Percentiles rank a stretch among this genome's conserved stretches.
Evolutionary conservation across 371 early-diverging fungal species (phyloP).

Genomic region (Mortierella sp.): DNA sequence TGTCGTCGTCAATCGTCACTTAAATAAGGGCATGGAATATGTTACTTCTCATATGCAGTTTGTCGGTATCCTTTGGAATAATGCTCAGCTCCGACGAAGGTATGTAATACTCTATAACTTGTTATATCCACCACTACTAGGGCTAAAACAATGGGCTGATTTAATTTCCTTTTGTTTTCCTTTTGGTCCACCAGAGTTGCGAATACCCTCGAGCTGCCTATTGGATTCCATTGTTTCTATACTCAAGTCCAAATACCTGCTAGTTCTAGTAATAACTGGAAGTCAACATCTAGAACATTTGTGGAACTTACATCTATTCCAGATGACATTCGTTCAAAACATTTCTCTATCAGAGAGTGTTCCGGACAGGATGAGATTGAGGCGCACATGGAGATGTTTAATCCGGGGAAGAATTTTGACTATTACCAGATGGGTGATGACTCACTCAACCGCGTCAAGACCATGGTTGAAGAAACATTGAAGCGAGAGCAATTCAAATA

Average conservation of each 20-base stretch:
- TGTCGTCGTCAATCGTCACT: constrained; percentile 58
- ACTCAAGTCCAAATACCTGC: constrained; percentile 58
- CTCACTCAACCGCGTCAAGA: constrained; percentile 58
- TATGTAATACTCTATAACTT: constrained; percentile 5
- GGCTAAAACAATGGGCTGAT: background rate
- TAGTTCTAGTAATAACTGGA: constrained; percentile 35
- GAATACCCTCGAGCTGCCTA: constrained; percentile 53
- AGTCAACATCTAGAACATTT: constrained; percentile 59
- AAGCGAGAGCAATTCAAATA: constrained; percentile 3
- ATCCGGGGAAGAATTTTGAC: constrained; percentile 61
- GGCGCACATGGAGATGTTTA: constrained; percentile 71
- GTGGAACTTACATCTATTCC: constrained; percentile 53
- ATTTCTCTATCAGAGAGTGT: constrained; percentile 41
- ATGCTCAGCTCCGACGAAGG: constrained; percentile 42
- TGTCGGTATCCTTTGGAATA: constrained; percentile 57
- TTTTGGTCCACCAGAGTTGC: constrained; percentile 52
- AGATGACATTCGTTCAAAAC: background rate
- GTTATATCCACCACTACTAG: too few species aligned
- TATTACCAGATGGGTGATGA: constrained; percentile 67
- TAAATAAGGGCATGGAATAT: constrained; percentile 59
- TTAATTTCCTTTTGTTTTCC: background rate
- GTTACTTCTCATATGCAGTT: constrained; percentile 68
- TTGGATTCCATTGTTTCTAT: constrained; percentile 70
- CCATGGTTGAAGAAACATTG: constrained; percentile 60
- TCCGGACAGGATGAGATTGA: constrained; percentile 58